phyloP scores from a whole-genome alignment of 495 filamentous ascomycete species.

The Neurospora sp. region DNA sequence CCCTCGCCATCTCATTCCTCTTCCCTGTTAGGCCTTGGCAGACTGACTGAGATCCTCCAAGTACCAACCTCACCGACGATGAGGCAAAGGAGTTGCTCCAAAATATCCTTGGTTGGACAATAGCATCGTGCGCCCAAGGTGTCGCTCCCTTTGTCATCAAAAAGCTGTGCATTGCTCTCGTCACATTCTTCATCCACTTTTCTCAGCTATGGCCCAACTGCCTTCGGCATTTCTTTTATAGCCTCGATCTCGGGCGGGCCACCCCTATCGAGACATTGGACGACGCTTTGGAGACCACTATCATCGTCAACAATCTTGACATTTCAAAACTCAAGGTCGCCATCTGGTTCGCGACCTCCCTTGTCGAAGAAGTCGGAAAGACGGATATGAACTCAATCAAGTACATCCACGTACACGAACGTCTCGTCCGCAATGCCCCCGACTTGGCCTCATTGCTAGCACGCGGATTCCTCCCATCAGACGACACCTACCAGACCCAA shows the following conservation, averaged over 20 bases:
- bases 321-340: slow-evolving; percentile 45
- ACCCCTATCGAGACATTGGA: slow-evolving; percentile 38
- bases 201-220: slow-evolving; percentile 57
- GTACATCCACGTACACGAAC: slow-evolving; percentile 40
- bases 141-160: slow-evolving; percentile 57
- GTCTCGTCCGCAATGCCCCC: slow-evolving; percentile 38
- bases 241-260: slow-evolving; percentile 44
- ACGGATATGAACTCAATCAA: slow-evolving; percentile 47
- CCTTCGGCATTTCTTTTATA: slow-evolving; percentile 56
- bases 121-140: slow-evolving; percentile 46
- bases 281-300: slow-evolving; percentile 37
- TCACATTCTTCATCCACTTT: slow-evolving; percentile 68
- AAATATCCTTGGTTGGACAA: slow-evolving; percentile 58
- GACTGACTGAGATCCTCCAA: slow-evolving; percentile 15
- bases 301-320: slow-evolving; percentile 45
- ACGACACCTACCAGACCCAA: slow-evolving; percentile 19
- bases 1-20: slow-evolving; percentile 2
- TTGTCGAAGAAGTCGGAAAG: slow-evolving; percentile 70
- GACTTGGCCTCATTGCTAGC: slow-evolving; percentile 41
- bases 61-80: slow-evolving; percentile 50
- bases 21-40: neutral
- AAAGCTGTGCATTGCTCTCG: slow-evolving; percentile 77
- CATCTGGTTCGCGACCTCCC: slow-evolving; percentile 60
- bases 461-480: slow-evolving; percentile 28
- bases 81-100: slow-evolving; percentile 55